Evolutionary conservation across 345 rosid genomes (phyloP).

Genomic region (Hevea brasiliensis): DNA sequence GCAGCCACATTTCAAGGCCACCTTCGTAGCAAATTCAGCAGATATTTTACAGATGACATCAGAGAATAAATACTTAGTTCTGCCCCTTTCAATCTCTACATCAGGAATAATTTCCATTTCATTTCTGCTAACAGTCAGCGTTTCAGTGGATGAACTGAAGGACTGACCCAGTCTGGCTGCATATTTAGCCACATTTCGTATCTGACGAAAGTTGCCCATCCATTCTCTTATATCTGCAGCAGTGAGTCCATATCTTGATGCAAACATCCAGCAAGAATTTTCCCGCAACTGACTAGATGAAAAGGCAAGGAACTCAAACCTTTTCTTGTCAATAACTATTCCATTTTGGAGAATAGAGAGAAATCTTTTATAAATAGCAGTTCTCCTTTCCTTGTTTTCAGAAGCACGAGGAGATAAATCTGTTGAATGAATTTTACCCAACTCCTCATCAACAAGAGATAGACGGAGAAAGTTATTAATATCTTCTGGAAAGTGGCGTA

Average conservation of each 20-base stretch:
- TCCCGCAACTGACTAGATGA: conserved; percentile 71
- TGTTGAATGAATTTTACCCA: conserved; percentile 53
- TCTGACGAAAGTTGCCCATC: conserved; percentile 53
- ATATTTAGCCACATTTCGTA: conserved; percentile 66
- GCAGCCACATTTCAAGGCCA: conserved; percentile 50
- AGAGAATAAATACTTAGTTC: conserved; percentile 41
- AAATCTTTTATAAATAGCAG: conserved; percentile 46
- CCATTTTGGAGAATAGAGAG: conserved; percentile 50
- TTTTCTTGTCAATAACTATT: conserved; percentile 50
- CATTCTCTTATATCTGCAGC: conserved; percentile 48
- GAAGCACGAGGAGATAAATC: conserved; percentile 56
- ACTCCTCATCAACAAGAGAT: conserved; percentile 60
- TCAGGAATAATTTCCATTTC: conserved; percentile 49
- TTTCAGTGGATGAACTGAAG: conserved; percentile 65
- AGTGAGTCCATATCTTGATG: conserved; percentile 44
- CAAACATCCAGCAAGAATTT: conserved; percentile 78
- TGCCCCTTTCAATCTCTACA: conserved; percentile 24
- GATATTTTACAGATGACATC: conserved; percentile 75
- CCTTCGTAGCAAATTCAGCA: conserved; percentile 42
- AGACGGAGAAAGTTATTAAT: conserved; percentile 58
- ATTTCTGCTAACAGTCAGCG: conserved; percentile 38
- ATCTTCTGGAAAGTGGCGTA: conserved; percentile 36
- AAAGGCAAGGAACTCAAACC: conserved; percentile 68
- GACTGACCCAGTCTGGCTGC: conserved; percentile 72
- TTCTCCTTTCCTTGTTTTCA: conserved; percentile 31